Conservation (phyloP, 2,329 filamentous ascomycete species). For the Neofusicoccum sp. region DNA sequence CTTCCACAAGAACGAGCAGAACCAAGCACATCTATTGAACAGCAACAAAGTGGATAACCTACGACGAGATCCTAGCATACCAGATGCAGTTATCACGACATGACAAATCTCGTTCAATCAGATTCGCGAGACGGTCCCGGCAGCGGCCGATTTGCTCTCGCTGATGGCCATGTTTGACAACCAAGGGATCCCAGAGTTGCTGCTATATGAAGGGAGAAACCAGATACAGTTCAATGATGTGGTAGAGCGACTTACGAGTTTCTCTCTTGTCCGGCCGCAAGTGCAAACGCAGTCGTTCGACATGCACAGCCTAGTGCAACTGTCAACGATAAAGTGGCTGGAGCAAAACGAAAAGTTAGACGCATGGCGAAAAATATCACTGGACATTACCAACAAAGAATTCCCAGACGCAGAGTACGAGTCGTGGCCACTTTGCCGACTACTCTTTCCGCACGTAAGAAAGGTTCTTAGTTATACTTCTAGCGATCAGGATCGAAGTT, state of each 20-base stretch:
- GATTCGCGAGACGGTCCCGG: slow-evolving; percentile 33
- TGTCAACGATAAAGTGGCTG: slow-evolving; percentile 42
- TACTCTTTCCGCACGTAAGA: slow-evolving; percentile 36
- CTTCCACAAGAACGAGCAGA: slow-evolving; percentile 38
- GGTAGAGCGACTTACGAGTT: no score
- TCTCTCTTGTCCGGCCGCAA: no score
- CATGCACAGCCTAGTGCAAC: slow-evolving; percentile 50
- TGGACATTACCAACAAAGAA: slow-evolving; percentile 30
- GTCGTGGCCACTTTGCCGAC: slow-evolving; percentile 37
- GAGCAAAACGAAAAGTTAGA: slow-evolving; percentile 30
- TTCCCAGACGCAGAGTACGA: slow-evolving; percentile 34
- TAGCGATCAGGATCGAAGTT: no score
- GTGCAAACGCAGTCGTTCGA: slow-evolving; percentile 31
- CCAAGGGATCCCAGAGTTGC: slow-evolving; percentile 43
- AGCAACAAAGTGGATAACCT: slow-evolving; percentile 34
- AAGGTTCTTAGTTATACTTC: not conserved
- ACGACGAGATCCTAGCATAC: slow-evolving; percentile 36
- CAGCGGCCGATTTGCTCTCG: slow-evolving; percentile 47
- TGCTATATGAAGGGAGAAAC: slow-evolving; percentile 34
- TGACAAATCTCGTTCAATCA: slow-evolving; percentile 40
- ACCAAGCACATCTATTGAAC: slow-evolving; percentile 29
- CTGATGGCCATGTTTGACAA: slow-evolving; percentile 53
- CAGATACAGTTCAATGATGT: slow-evolving; percentile 16
- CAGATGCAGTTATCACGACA: slow-evolving; percentile 41
- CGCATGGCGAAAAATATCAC: slow-evolving; percentile 33